A percentile compares a stretch with the other conserved stretches of the same genome.
These are phyloP conservation scores for Ceratocystis albifundus DNA, from an alignment of 2,329 filamentous ascomycete genomes.

Conservation along the genomic window DNA sequence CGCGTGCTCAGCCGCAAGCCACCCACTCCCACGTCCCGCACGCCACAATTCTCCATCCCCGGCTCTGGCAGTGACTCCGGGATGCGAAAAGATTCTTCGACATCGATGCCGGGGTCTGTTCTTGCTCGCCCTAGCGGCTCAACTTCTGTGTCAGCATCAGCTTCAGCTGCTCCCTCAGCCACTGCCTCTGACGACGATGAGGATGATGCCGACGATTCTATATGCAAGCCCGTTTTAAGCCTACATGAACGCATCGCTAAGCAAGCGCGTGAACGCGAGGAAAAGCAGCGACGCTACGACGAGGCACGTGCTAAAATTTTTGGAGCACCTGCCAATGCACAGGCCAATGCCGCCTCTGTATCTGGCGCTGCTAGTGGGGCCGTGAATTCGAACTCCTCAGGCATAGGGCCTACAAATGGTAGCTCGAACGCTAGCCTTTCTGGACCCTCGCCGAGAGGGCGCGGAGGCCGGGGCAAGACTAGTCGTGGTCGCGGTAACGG, in stretches of 20 bases:
- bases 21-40: conserved; percentile 37
- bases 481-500: conserved; percentile 33
- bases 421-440: not conserved
- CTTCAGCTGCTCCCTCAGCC: not conserved
- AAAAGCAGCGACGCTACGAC: conserved; percentile 83
- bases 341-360: conserved; percentile 25
- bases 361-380: not conserved
- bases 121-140: not conserved
- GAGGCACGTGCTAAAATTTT: conserved; percentile 82
- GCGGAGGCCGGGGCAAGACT: conserved; percentile 34
- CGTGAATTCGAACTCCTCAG: too few relatives aligned
- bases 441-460: not conserved
- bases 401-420: not conserved
- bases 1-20: conserved; percentile 80
- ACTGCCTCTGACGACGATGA: conserved; percentile 43
- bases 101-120: too few relatives aligned
- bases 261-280: conserved; percentile 68
- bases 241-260: conserved; percentile 65
- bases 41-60: not conserved
- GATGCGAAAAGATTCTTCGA: conserved; percentile 28
- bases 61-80: conserved; percentile 64
- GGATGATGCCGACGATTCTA: conserved; percentile 38
- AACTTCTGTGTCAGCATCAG: not conserved
- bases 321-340: conserved; percentile 39
- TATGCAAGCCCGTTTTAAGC: conserved; percentile 44